These are phyloP conservation scores for Phytophthora citrophthora DNA, from an alignment of 352 stramenopile species.

Conservation along the genomic window DNA sequence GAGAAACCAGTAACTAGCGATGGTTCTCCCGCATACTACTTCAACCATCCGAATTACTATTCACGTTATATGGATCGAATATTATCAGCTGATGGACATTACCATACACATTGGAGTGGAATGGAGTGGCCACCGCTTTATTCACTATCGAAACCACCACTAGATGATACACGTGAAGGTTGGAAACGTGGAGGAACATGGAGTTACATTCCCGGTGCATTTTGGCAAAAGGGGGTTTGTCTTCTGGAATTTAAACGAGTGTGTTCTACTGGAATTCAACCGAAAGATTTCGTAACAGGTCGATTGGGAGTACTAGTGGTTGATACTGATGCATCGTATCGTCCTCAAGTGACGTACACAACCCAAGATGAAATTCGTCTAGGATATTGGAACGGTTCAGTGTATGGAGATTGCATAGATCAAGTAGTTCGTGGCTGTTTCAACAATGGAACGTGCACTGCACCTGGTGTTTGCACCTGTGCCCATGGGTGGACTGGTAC, in stretches of 20 bases:
- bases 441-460: slow-evolving; percentile 96
- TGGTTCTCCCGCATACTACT: slow-evolving; percentile 76
- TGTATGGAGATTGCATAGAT: slow-evolving; percentile 89
- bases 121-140: slow-evolving; percentile 95
- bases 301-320: slow-evolving; percentile 58
- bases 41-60: slow-evolving; percentile 96
- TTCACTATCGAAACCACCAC: slow-evolving; percentile 70
- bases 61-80: slow-evolving; percentile 95
- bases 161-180: slow-evolving; percentile 94
- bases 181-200: slow-evolving; percentile 90
- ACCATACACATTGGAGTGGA: slow-evolving; percentile 88
- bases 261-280: slow-evolving; percentile 51
- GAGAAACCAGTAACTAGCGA: slow-evolving; percentile 84
- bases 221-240: slow-evolving; percentile 95
- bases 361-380: slow-evolving; percentile 51
- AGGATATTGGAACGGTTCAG: slow-evolving; percentile 68
- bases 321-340: slow-evolving; percentile 94
- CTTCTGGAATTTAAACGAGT: slow-evolving; percentile 92
- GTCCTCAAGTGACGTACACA: slow-evolving; percentile 82
- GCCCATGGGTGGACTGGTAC: slow-evolving; percentile 74
- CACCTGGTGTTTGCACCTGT: slow-evolving; percentile 86
- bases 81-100: slow-evolving; percentile 75
- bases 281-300: slow-evolving; percentile 46
- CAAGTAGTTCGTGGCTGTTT: slow-evolving; percentile 93
- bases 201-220: slow-evolving; percentile 52